Base-by-base conservation (phyloP, 2,329 filamentous ascomycete species). In the Amauroascus niger region DNA sequence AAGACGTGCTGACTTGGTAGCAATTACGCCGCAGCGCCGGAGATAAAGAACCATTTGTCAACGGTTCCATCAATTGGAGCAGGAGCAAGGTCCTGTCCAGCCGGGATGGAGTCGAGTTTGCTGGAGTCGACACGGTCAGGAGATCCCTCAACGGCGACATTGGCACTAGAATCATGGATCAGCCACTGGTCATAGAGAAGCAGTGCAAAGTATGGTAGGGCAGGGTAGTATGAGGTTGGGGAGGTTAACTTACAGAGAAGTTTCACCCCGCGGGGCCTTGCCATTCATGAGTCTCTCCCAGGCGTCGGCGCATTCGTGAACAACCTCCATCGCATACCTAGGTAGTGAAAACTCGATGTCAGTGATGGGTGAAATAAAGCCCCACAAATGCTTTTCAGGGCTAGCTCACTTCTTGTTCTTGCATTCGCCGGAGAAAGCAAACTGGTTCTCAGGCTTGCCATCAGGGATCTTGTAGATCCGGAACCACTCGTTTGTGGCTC, bases 1-100 rank as follows among this genome's bases (percentile, higher is more conserved):
- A 28, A 9, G 9, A 40, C 30, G 16, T 41, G 35, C 11, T 28
- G 2, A 8, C n/a, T 18, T 9, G 16, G 8, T 8, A 14, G 9
- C 2, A 59, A 64, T 76, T 87, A 91, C 65, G 85, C 79, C 64
- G 89, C 88, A 69, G 93, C 93, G 74, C 93, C 93, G 72, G 89
- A 95, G 76, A 98, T 98, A 83, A 97, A 98, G 86, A 98, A 98
- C 93, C 93, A 98, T 84, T 98, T 98, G 83, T 98, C 93, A 69
- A 97, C 95, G 74, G 85, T 94, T 70, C 83, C 81, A 70, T 98
- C 93, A 65, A 98, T 95, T 68, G 91, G 90, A 61, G 85, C 91
- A 57, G 93, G 83, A 53, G 80, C 71, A 55, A 94, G 78, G 67
- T 94, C 84, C 81, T 96, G 80, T 75, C 87, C 78, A 60, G 80